Evolutionary conservation across 2,329 filamentous ascomycete genomes (phyloP).

Genomic region (Aureobasidium uvarum): DNA sequence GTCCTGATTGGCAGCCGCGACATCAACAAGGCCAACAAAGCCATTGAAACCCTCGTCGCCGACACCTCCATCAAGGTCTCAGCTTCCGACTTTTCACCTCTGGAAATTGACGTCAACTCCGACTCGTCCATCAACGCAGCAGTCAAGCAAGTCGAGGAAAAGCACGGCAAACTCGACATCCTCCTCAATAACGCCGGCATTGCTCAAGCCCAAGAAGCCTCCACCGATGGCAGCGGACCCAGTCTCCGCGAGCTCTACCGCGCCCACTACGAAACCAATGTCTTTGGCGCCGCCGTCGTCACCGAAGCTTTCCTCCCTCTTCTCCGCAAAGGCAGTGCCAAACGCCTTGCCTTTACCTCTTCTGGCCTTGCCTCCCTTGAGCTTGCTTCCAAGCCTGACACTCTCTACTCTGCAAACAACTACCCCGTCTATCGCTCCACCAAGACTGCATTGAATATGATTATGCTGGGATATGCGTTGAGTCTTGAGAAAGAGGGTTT

Average conservation of each 20-base stretch:
- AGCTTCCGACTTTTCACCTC: conserved; percentile 37
- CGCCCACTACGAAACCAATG: conserved; percentile 34
- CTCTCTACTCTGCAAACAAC: conserved; percentile 9
- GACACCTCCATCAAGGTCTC: conserved; percentile 35
- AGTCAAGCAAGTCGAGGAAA: conserved; percentile 35
- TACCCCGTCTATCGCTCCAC: conserved; percentile 32
- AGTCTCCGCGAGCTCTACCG: conserved; percentile 30
- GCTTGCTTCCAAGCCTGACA: conserved; percentile 19
- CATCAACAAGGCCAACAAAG: conserved; percentile 39
- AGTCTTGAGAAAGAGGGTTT: conserved; percentile 30
- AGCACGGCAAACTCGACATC: conserved; percentile 39
- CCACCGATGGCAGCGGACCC: not conserved
- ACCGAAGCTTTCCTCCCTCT: conserved; percentile 35
- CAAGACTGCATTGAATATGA: conserved; percentile 36
- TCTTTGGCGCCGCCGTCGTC: conserved; percentile 33
- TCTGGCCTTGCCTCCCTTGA: conserved; percentile 31
- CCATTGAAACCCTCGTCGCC: conserved; percentile 37
- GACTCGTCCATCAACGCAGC: conserved; percentile 46
- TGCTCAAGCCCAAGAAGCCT: conserved; percentile 15
- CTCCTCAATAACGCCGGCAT: conserved; percentile 43
- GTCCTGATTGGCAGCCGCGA: conserved; percentile 44
- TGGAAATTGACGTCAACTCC: conserved; percentile 46
- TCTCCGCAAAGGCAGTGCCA: conserved; percentile 30
- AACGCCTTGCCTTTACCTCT: conserved; percentile 35
- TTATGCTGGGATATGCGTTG: conserved; percentile 32